Evolutionary conservation across 2,329 filamentous ascomycete species (phyloP).

Genomic region (Fusarium acutatum): DNA sequence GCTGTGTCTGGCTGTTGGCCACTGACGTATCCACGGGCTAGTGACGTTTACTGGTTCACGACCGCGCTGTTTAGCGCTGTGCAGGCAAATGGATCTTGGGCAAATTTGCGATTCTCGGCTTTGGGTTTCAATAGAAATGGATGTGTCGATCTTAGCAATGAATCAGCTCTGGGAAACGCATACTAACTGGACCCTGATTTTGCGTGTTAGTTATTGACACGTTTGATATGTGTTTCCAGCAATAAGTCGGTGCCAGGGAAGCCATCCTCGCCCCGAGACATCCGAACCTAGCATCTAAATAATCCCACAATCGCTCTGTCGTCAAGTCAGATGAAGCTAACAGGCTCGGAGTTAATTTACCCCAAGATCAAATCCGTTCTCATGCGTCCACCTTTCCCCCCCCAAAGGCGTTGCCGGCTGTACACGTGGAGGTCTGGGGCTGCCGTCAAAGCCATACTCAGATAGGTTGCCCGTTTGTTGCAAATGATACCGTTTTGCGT

Average conservation of each 20-base stretch:
- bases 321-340: background rate
- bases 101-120: constrained; percentile 1
- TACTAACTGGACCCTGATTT: background rate
- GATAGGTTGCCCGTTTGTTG: background rate
- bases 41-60: constrained; percentile 30
- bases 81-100: constrained; percentile 6
- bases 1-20: constrained; percentile 23
- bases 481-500: background rate
- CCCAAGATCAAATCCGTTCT: background rate
- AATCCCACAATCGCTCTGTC: background rate
- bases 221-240: background rate
- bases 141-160: constrained; percentile 2
- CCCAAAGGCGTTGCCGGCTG: background rate
- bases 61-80: constrained; percentile 24
- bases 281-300: constrained; percentile 5
- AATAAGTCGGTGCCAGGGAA: background rate
- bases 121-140: background rate
- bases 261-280: constrained; percentile 10
- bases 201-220: background rate
- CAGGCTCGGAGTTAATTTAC: background rate
- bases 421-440: constrained; percentile 24
- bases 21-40: constrained; percentile 23
- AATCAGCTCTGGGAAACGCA: background rate
- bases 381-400: constrained; percentile 7
- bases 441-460: constrained; percentile 9